These are phyloP conservation scores for Sphaerulina musiva DNA, from an alignment of 2,329 filamentous ascomycete species.

Conservation along the genomic window DNA sequence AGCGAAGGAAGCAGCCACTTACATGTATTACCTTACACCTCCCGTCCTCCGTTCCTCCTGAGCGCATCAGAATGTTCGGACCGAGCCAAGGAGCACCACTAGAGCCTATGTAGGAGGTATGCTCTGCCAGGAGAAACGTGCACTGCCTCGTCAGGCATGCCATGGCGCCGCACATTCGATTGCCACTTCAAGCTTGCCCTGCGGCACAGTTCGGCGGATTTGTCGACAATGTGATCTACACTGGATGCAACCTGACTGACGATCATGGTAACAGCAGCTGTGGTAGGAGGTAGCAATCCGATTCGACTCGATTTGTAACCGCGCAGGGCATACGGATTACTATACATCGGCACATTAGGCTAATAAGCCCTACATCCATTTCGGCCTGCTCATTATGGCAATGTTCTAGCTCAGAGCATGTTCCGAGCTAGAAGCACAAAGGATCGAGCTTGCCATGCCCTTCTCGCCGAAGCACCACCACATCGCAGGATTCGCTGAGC, in stretches of 20 bases:
- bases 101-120: not conserved
- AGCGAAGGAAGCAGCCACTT: conserved; percentile 4
- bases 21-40: not conserved
- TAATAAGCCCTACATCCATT: conserved; percentile 6
- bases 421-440: conserved; percentile 4
- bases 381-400: not conserved
- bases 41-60: not conserved
- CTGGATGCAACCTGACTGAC: not conserved
- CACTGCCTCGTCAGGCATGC: not conserved
- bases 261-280: not conserved
- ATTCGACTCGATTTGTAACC: too few species aligned
- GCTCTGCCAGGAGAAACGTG: not conserved
- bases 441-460: conserved; percentile 1
- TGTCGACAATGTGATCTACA: not conserved
- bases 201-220: not conserved
- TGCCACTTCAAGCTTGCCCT: not conserved
- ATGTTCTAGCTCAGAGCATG: conserved; percentile 7
- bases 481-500: not conserved
- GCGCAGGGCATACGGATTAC: conserved; percentile 6
- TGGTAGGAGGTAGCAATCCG: not conserved
- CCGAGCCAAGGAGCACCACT: not conserved
- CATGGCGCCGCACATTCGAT: not conserved
- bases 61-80: not conserved
- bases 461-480: not conserved
- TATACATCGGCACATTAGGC: conserved; percentile 5